Conservation (phyloP, 495 filamentous ascomycete genomes). For the Tuber melanosporum region DNA sequence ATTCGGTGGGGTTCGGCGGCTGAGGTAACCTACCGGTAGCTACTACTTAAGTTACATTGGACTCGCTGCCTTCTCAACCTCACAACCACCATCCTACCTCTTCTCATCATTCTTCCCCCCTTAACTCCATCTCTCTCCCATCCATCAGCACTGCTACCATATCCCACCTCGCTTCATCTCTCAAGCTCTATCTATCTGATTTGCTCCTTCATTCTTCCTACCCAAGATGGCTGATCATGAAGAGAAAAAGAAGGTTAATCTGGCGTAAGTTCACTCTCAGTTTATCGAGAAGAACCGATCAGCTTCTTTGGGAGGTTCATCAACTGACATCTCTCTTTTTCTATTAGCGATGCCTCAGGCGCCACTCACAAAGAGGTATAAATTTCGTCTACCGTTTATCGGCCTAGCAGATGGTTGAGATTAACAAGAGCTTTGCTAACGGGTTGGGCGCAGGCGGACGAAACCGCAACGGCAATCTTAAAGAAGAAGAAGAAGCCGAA, state of each 20-base stretch:
- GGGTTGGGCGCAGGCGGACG: slow-evolving; percentile 59
- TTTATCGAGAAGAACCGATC: slow-evolving; percentile 21
- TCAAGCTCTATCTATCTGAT: slow-evolving; percentile 27
- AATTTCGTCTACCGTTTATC: slow-evolving; percentile 12
- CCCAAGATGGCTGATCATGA: slow-evolving; percentile 62
- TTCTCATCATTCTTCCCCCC: slow-evolving; percentile 17
- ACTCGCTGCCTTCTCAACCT: slow-evolving; percentile 19
- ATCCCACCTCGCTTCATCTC: slow-evolving; percentile 16
- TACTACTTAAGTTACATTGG: slow-evolving; percentile 20
- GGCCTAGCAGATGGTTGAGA: slow-evolving; percentile 8
- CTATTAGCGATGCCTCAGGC: slow-evolving; percentile 74
- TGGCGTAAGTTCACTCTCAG: slow-evolving; percentile 59
- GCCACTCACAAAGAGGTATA: slow-evolving; percentile 78
- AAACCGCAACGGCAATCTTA: slow-evolving; percentile 92
- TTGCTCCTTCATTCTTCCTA: slow-evolving; percentile 15
- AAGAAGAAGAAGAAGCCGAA: slow-evolving; percentile 99
- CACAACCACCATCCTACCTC: slow-evolving; percentile 35
- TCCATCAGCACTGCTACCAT: slow-evolving; percentile 30
- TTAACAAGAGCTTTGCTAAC: slow-evolving; percentile 40
- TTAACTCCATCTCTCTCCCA: slow-evolving; percentile 24
- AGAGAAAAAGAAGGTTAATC: slow-evolving; percentile 85
- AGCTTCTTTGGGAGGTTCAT: slow-evolving; percentile 22
- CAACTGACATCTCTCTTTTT: slow-evolving; percentile 30
- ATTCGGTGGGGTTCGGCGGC: slow-evolving; percentile 37
- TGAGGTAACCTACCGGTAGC: slow-evolving; percentile 28